These are phyloP conservation scores for Marasmius fiardii DNA, from an alignment of 1,284 basidiomycete genomes.

Conservation along the genomic window DNA sequence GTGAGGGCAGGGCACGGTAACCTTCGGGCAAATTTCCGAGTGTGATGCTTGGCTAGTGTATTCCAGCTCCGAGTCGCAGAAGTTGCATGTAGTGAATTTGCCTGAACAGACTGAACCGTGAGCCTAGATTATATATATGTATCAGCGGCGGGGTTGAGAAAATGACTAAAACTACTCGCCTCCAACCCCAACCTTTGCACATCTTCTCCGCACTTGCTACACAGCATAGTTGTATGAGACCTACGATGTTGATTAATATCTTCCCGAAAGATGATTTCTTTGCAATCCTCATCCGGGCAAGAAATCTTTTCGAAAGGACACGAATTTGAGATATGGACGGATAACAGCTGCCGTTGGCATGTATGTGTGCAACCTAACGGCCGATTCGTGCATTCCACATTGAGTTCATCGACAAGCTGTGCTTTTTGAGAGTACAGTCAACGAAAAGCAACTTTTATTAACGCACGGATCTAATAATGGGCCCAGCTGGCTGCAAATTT, in stretches of 20 bases:
- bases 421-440: conserved; percentile 6
- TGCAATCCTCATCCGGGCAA: conserved; percentile 49
- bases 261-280: conserved; percentile 39
- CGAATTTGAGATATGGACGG: conserved; percentile 55
- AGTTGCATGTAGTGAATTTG: conserved; percentile 30
- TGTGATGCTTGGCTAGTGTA: conserved; percentile 35
- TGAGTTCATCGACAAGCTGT: conserved; percentile 82
- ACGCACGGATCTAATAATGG: conserved; percentile 72
- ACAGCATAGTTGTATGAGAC: conserved; percentile 29
- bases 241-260: conserved; percentile 40
- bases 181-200: conserved; percentile 31
- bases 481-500: conserved; percentile 60
- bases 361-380: conserved; percentile 58
- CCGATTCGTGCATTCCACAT: conserved; percentile 68
- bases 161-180: conserved; percentile 20
- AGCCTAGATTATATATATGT: conserved; percentile 22
- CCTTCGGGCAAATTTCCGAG: conserved; percentile 32
- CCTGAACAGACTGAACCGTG: conserved; percentile 37
- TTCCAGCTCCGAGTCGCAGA: conserved; percentile 34
- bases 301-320: conserved; percentile 58
- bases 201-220: conserved; percentile 32
- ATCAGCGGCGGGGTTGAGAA: neutral
- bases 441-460: conserved; percentile 16
- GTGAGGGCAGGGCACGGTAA: conserved; percentile 46
- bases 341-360: conserved; percentile 69